A percentile compares a stretch with the other conserved stretches of the same genome.
Conservation (phyloP, 441 rosid genomes). For the Gossypium schwendimanii region DNA sequence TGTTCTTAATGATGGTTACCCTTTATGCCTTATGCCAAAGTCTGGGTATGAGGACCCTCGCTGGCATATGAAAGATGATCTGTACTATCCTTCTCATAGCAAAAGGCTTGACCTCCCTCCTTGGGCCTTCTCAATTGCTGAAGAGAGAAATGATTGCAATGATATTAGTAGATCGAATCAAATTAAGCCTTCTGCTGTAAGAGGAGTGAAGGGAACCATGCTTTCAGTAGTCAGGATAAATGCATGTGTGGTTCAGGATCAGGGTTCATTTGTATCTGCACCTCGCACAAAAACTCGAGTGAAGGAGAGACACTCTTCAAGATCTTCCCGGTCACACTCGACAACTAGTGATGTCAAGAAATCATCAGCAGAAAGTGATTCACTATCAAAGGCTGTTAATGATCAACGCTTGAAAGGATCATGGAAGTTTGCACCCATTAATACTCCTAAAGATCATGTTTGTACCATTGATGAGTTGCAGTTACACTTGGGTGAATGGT, state of each 20-base stretch:
- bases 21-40: slow-evolving; percentile 89
- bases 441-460: slow-evolving; percentile 59
- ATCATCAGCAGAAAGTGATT: slow-evolving; percentile 56
- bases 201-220: slow-evolving; percentile 70
- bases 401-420: slow-evolving; percentile 42
- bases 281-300: slow-evolving; percentile 55
- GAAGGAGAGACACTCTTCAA: slow-evolving; percentile 62
- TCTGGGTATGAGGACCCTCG: slow-evolving; percentile 92
- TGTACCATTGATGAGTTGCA: slow-evolving; percentile 66
- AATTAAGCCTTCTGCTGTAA: slow-evolving; percentile 41
- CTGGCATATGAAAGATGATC: slow-evolving; percentile 78
- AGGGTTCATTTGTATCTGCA: slow-evolving; percentile 77
- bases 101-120: slow-evolving; percentile 90
- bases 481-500: slow-evolving; percentile 94
- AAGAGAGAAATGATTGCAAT: slow-evolving; percentile 61
- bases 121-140: slow-evolving; percentile 77
- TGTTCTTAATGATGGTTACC: slow-evolving; percentile 92
- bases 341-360: slow-evolving; percentile 57
- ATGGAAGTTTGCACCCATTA: slow-evolving; percentile 44
- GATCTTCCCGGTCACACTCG: slow-evolving; percentile 61
- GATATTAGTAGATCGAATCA: slow-evolving; percentile 31
- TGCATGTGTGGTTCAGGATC: slow-evolving; percentile 95
- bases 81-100: slow-evolving; percentile 69
- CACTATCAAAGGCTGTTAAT: slow-evolving; percentile 38
- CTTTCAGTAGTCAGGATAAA: slow-evolving; percentile 88